phyloP scores from a whole-genome alignment of 768 basidiomycete genomes.

The Psilocybe subaeruginosa region DNA sequence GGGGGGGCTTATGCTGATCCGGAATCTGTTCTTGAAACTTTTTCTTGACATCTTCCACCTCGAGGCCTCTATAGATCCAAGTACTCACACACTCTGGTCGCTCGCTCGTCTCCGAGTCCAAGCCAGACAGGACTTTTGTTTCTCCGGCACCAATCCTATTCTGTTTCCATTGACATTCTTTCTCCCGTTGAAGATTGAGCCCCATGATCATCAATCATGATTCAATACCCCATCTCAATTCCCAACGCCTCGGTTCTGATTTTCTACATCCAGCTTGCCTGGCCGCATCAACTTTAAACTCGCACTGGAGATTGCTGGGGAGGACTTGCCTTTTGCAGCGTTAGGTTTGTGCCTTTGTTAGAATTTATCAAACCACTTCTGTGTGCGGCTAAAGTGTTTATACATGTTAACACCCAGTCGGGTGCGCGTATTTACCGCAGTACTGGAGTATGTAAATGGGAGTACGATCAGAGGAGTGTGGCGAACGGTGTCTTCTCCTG shows the following conservation, averaged over 20 bases:
- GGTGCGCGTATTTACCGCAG: too few species aligned
- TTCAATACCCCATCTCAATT: background rate
- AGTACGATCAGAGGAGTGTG: too few species aligned
- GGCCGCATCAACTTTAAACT: background rate
- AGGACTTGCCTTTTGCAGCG: slow-evolving; percentile 5
- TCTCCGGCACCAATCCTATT: background rate
- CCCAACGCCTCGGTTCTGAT: background rate
- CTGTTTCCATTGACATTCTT: background rate
- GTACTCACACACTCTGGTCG: background rate
- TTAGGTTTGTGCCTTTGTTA: slow-evolving; percentile 1
- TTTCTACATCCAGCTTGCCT: background rate
- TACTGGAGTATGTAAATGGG: too few species aligned
- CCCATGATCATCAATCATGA: background rate
- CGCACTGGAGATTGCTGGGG: background rate
- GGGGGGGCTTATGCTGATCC: background rate
- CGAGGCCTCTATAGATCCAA: background rate
- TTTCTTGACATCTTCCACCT: background rate
- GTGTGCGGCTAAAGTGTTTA: background rate
- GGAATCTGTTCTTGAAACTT: background rate
- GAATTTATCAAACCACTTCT: background rate
- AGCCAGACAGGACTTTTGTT: background rate
- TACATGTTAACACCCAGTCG: too few species aligned
- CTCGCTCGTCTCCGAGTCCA: too few species aligned
- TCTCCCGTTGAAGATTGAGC: background rate
- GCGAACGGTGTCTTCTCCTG: too few species aligned